Evolutionary conservation across 768 basidiomycete species (phyloP).

Genomic region (Tylopilus subfusipes): DNA sequence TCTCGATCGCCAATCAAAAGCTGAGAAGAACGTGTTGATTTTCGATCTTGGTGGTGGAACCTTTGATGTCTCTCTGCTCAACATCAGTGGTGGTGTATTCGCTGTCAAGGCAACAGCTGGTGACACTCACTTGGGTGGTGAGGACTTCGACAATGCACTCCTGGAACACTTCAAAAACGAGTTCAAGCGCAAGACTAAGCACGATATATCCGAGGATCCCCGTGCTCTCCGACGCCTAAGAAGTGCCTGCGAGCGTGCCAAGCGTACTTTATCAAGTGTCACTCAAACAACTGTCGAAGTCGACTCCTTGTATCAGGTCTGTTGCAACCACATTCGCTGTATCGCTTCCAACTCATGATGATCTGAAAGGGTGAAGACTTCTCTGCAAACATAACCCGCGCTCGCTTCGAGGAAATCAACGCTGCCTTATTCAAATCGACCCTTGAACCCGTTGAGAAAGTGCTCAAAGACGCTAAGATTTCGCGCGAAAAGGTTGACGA

Average conservation of each 20-base stretch:
- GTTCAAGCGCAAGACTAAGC: conserved; percentile 97
- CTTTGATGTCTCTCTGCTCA: conserved; percentile 98
- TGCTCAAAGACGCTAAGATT: conserved; percentile 98
- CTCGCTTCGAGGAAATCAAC: conserved; percentile 99
- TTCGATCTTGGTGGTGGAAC: conserved; percentile 99
- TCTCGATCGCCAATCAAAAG: conserved; percentile 90
- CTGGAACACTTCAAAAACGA: conserved; percentile 99
- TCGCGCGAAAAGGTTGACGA: conserved; percentile 96
- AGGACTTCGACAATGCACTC: conserved; percentile 99
- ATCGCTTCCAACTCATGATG: conserved; percentile 5
- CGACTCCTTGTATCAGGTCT: conserved; percentile 93
- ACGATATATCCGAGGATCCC: conserved; percentile 94
- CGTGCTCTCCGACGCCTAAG: conserved; percentile 95
- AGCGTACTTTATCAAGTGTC: conserved; percentile 97
- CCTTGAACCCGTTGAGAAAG: conserved; percentile 97
- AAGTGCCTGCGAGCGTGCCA: conserved; percentile 98
- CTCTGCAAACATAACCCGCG: conserved; percentile 97
- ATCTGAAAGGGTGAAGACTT: conserved; percentile 87
- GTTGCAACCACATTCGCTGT: conserved; percentile 14
- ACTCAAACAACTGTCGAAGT: conserved; percentile 99
- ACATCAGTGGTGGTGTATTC: conserved; percentile 97
- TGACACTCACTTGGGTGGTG: conserved; percentile 99
- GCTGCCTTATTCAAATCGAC: conserved; percentile 94
- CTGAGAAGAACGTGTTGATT: conserved; percentile 97
- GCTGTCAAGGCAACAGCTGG: conserved; percentile 99